These are phyloP conservation scores for Phytophthora agathidicida DNA, from an alignment of 352 stramenopile species.

Conservation along the genomic window DNA sequence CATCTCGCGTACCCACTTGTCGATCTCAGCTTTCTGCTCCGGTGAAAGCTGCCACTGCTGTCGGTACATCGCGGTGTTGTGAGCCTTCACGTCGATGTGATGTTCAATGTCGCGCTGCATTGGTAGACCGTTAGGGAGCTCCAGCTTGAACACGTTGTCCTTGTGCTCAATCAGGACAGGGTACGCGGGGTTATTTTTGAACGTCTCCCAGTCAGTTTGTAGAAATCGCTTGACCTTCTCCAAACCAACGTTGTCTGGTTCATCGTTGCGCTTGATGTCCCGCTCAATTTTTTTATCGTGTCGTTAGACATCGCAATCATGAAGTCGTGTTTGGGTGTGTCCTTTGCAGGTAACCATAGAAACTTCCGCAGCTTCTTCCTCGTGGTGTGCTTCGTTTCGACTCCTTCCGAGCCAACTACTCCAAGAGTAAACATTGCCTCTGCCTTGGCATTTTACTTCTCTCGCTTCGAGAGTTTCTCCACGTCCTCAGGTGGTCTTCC, in stretches of 20 bases:
- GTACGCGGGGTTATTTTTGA: neutral
- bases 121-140: constrained; percentile 2
- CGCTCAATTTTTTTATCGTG: constrained; percentile 1
- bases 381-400: constrained; percentile 7
- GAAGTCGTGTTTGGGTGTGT: neutral
- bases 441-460: constrained; percentile 8
- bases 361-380: constrained; percentile 13
- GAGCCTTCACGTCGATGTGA: constrained; percentile 10
- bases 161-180: neutral
- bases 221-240: constrained; percentile 4
- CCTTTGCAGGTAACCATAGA: constrained; percentile 3
- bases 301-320: constrained; percentile 10
- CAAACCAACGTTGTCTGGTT: neutral
- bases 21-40: no score
- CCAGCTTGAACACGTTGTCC: no score
- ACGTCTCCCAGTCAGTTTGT: constrained; percentile 8
- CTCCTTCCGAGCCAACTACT: neutral
- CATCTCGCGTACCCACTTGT: constrained; percentile 10
- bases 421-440: constrained; percentile 13
- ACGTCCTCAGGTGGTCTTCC: constrained; percentile 1
- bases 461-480: constrained; percentile 7
- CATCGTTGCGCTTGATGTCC: neutral
- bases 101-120: constrained; percentile 3
- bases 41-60: no score
- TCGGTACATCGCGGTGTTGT: constrained; percentile 4